Percentiles rank a stretch among this genome's conserved stretches.
phyloP scores from a whole-genome alignment of 768 basidiomycete genomes.

The Rhodotorula sphaerocarpa region DNA sequence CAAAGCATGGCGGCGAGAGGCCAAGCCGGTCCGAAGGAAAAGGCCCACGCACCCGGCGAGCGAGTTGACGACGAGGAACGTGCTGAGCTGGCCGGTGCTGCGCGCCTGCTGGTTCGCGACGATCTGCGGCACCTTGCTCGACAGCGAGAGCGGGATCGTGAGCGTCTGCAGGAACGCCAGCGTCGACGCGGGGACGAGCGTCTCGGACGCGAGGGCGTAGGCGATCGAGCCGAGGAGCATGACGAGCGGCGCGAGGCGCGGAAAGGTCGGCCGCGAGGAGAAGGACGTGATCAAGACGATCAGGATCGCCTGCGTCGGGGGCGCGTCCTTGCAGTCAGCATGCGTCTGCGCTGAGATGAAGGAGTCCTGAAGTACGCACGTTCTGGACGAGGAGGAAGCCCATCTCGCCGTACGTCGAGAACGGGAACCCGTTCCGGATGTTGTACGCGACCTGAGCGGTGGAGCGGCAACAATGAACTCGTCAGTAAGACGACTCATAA shows the following conservation, averaged over 20 bases:
- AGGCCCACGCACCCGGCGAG: slow-evolving; percentile 56
- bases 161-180: slow-evolving; percentile 68
- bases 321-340: no score
- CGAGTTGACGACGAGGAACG: slow-evolving; percentile 82
- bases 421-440: slow-evolving; percentile 74
- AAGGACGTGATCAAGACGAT: slow-evolving; percentile 33
- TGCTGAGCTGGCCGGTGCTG: slow-evolving; percentile 87
- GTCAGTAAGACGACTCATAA: no score
- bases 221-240: slow-evolving; percentile 46
- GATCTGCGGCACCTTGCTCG: slow-evolving; percentile 93
- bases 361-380: slow-evolving; percentile 51
- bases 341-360: slow-evolving; percentile 1
- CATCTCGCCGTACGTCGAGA: slow-evolving; percentile 97
- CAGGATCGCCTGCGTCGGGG: slow-evolving; percentile 22
- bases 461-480: neutral
- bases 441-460: slow-evolving; percentile 60
- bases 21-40: no score
- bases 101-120: slow-evolving; percentile 61
- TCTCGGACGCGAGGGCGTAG: slow-evolving; percentile 43
- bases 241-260: slow-evolving; percentile 42
- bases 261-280: slow-evolving; percentile 38
- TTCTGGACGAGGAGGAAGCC: slow-evolving; percentile 57
- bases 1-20: no score
- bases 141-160: slow-evolving; percentile 82
- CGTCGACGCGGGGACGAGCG: slow-evolving; percentile 45